Conservation (phyloP, 108 stramenopile genomes). For the Stephanodiscus minutulus region DNA sequence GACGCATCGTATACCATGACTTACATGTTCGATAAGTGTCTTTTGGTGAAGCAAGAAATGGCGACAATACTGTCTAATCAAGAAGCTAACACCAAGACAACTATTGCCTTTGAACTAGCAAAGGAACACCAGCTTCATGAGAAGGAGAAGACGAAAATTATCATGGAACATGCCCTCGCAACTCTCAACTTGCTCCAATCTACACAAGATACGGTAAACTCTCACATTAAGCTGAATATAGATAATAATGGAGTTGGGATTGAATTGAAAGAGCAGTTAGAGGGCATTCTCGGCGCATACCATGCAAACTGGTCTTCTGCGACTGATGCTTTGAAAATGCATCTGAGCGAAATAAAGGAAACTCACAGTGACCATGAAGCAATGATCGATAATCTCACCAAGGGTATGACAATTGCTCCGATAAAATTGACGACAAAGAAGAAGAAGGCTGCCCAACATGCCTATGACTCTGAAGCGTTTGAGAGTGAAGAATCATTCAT, state of each 20-base stretch:
- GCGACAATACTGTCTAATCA: conserved; percentile 39
- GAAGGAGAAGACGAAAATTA: conserved; percentile 42
- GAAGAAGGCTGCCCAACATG: conserved; percentile 5
- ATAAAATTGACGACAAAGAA: conserved; percentile 23
- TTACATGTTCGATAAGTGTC: conserved; percentile 41
- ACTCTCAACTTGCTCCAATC: conserved; percentile 57
- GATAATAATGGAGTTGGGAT: conserved; percentile 18
- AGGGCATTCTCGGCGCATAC: conserved; percentile 45
- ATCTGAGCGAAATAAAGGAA: conserved; percentile 33
- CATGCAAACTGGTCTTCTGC: conserved; percentile 32
- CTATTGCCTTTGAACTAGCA: conserved; percentile 35
- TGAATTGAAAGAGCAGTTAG: conserved; percentile 19
- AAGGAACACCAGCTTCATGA: conserved; percentile 42
- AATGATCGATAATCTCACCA: conserved; percentile 43
- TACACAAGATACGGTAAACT: conserved; percentile 50
- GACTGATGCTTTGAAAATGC: conserved; percentile 24
- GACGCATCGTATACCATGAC: conserved; percentile 37
- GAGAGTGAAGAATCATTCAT: conserved; percentile 36
- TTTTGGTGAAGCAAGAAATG: conserved; percentile 39
- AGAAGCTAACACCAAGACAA: conserved; percentile 43
- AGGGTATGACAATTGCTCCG: conserved; percentile 27
- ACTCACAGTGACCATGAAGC: conserved; percentile 35
- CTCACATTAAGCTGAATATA: conserved; percentile 39
- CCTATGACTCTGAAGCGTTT: conserved; percentile 30
- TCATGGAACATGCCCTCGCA: conserved; percentile 57